phyloP scores from a whole-genome alignment of 345 rosid species.

The Citrus sp. region DNA sequence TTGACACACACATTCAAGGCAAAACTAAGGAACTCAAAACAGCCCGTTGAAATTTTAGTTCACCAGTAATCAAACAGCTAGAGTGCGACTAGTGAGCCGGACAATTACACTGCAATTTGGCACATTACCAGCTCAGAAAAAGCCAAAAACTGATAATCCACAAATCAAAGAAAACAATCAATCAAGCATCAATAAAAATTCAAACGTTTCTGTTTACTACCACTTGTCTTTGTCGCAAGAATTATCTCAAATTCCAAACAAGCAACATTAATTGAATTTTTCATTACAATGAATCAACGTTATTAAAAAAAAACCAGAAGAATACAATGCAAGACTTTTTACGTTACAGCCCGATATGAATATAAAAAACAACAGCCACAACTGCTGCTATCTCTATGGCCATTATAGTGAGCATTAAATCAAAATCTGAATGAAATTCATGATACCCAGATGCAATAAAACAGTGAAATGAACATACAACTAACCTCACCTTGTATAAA shows the following conservation, averaged over 20 bases:
- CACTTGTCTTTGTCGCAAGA: not conserved
- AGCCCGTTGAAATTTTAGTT: not conserved
- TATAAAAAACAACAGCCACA: not conserved
- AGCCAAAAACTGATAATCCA: not conserved
- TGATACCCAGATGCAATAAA: not conserved
- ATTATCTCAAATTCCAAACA: not conserved
- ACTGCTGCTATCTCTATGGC: not conserved
- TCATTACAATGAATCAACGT: not conserved
- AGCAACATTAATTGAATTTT: not conserved
- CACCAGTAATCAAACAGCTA: constrained; percentile 12
- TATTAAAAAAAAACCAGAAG: not conserved
- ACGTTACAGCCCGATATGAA: not conserved
- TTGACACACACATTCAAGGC: not conserved
- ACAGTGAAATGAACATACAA: not conserved
- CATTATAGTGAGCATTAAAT: not conserved
- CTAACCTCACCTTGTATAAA: not conserved
- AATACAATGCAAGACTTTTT: not conserved
- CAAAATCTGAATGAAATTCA: not conserved
- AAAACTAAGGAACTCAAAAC: not conserved
- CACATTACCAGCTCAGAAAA: not conserved
- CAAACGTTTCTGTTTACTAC: not conserved
- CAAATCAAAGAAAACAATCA: not conserved
- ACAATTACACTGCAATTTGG: not conserved
- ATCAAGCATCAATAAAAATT: not conserved
- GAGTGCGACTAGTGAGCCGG: not conserved